Conservation (phyloP, 2,329 filamentous ascomycete species). For the Colletotrichum sp. region DNA sequence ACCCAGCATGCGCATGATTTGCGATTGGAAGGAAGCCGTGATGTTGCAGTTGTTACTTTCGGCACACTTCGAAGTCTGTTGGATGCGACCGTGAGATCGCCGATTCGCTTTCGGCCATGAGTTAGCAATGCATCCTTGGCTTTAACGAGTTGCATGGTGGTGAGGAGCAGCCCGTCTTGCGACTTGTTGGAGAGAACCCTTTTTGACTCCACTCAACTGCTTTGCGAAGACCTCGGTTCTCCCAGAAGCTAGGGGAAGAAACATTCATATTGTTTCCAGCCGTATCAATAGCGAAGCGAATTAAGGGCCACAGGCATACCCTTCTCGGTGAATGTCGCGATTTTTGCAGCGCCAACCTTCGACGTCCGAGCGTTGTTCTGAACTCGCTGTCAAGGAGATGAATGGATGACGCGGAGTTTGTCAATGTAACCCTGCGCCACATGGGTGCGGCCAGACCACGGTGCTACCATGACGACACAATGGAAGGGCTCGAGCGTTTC, state of each 20-base stretch:
- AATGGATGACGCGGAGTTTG: slow-evolving; percentile 9
- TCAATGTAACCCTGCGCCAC: background rate
- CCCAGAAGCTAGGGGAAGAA: background rate
- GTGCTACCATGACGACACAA: slow-evolving; percentile 6
- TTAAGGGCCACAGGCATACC: background rate
- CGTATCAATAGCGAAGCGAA: background rate
- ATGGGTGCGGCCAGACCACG: background rate
- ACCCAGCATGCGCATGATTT: background rate
- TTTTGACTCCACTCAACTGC: background rate
- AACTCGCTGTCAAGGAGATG: background rate
- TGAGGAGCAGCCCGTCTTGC: background rate
- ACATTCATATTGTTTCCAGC: background rate
- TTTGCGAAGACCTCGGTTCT: background rate
- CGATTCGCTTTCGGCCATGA: background rate
- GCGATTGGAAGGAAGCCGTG: background rate
- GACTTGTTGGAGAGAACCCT: background rate
- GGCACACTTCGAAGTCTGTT: background rate
- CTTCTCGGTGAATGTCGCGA: background rate
- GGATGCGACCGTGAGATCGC: background rate
- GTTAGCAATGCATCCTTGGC: background rate
- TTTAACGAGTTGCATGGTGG: background rate
- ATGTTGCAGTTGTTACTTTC: background rate
- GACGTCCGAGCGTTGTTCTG: background rate
- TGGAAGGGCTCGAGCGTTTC: background rate
- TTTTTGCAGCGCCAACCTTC: background rate